phyloP scores from a whole-genome alignment of 129 eudicot species.

The Flaveria trinervia region DNA sequence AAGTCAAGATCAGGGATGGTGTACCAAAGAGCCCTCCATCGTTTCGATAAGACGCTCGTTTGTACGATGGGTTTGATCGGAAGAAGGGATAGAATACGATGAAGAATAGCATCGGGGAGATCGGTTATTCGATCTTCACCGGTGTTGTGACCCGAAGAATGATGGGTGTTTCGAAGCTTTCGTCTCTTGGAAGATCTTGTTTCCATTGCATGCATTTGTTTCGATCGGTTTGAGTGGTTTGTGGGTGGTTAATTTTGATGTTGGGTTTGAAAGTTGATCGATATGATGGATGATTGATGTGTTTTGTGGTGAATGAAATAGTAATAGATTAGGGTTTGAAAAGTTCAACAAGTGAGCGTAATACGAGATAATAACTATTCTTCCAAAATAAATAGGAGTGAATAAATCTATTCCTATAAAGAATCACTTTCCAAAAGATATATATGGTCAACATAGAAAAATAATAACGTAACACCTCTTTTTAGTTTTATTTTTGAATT shows the following conservation, averaged over 20 bases:
- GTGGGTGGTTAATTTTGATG: conserved; percentile 12
- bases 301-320: neutral
- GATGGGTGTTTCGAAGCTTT: conserved; percentile 37
- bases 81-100: conserved; percentile 49
- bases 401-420: neutral
- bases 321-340: conserved; percentile 45
- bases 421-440: neutral
- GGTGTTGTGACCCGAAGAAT: conserved; percentile 16
- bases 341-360: conserved; percentile 44
- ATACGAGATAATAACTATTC: conserved; percentile 32
- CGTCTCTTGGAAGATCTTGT: conserved; percentile 74
- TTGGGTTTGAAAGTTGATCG: conserved; percentile 2
- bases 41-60: conserved; percentile 53
- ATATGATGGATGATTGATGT: neutral
- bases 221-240: conserved; percentile 8
- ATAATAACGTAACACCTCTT: no score
- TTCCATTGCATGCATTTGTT: conserved; percentile 49
- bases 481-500: no score
- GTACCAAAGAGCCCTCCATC: conserved; percentile 68
- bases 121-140: conserved; percentile 62
- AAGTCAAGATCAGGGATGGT: conserved; percentile 80
- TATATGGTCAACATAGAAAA: neutral
- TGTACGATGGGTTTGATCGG: conserved; percentile 59
- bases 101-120: conserved; percentile 68
- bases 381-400: neutral